Evolutionary conservation across 495 filamentous ascomycete genomes (phyloP), one percentile per base, ranked within the genome.

Genomic region (Podospora tetraspora): DNA sequence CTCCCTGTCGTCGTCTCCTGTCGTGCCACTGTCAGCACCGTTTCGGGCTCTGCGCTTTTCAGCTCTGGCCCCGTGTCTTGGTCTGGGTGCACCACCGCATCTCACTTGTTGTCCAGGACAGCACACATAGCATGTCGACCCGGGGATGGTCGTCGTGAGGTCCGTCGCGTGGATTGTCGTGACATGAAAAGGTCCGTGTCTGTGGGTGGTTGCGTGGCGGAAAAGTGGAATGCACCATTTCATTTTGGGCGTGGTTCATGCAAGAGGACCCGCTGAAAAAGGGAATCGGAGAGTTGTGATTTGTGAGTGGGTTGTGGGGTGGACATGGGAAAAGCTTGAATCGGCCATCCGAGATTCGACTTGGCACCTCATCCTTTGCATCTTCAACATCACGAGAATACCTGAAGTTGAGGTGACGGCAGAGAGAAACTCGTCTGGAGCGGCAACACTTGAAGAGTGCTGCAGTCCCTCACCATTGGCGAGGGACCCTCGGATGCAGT

Each of bases 1-100:
- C 62, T 64, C 62, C 32, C 62, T 52, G 62, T 43, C 62, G 32
- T 64, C 62, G 37, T 34, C 23, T 63, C 30, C 27, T 30, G 23
- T 63, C 37, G 22, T 52, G n/a, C 62, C 12, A 27, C 27, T 27
- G 27, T 5, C 27, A 4, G 27, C 27, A 10, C 32, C 22, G 27
- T 30, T 21, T 32, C 19, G 25, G 59, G 59, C 59, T 12, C 32
- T 34, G 59, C 59, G 61, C 61, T 25, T 32, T 32, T 32, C 29
- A 32, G 61, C 32, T n/a, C 13, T 37, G 29, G 8, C 27, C 61
- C 61, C 21, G 27, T 32, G 61, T 30, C 59, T 30, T 16, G 59
- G 25, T 25, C 61, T 12, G 0, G 19, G n/a, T 52, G 19, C n/a
- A n/a, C 43, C 43, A n/a, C 43, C 5, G 19, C 16, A n/a, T 52